Base-by-base conservation (phyloP, 2,329 filamentous ascomycete species). In the Cercospora beticola region DNA sequence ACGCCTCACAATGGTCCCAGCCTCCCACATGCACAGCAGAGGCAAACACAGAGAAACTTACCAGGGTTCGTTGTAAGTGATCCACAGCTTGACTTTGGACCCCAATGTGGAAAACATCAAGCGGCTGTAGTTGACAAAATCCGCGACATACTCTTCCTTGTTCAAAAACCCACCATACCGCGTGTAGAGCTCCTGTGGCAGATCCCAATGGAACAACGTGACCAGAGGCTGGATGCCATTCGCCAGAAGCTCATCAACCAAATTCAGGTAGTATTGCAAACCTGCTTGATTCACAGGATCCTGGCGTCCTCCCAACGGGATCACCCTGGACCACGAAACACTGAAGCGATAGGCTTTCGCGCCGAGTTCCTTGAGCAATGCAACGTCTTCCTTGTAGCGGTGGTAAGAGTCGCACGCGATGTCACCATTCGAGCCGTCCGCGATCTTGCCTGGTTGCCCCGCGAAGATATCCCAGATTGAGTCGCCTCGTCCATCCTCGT, bases 381-480 rank as follows among this genome's bases (percentile, higher is more conserved):
- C 87, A 76, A 96, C 92, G 77, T 97, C 93, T 77, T 91, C 90
- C 46, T 83, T 84, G 62, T 89, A 92, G 64, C 90, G 89, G 81
- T 94, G 89, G 84, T 96, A 96, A 30, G 91, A 94, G 82, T 96
- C 92, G 82, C 93, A 97, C 43, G 93, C 92, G 54, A 92, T 86
- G 62, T 88, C 89, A 63, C 93, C 93, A 54, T 88, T 90, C 74
- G 86, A 89, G 67, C 88, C 90, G 75, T 92, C 91, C 66, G 92
- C 92, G 75, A 95, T 93, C 82, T 95, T 96, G 76, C 92, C 92
- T 6, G 90, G 89, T 64, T 88, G 90, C 71, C 87, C 87, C 81
- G 91, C 94, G 83, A 96, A 96, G n/a, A 87, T 90, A 81, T 97
- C 93, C 93, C 93, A 96, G 79, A 96, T 95, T 70, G 90, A 92